phyloP scores from a whole-genome alignment of 352 stramenopile genomes.

The Phytophthora chlamydospora region DNA sequence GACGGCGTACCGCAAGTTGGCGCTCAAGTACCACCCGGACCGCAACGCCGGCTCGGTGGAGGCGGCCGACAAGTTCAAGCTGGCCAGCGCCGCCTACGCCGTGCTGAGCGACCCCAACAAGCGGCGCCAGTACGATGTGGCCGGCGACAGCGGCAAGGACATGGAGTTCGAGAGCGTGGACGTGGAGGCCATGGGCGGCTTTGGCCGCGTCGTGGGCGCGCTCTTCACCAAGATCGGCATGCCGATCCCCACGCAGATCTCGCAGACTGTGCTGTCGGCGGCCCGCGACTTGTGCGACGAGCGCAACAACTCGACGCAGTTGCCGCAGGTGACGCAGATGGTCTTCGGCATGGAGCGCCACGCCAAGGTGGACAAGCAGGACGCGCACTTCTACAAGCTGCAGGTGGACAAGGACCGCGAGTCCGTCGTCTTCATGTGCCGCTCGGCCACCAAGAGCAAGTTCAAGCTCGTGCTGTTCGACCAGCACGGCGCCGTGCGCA shows the following conservation, averaged over 20 bases:
- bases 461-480: constrained; percentile 92
- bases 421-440: constrained; percentile 84
- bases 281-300: constrained; percentile 79
- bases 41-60: constrained; percentile 82
- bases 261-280: constrained; percentile 79
- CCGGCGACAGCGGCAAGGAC: constrained; percentile 72
- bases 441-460: constrained; percentile 84
- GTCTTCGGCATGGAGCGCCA: constrained; percentile 75
- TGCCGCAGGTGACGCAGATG: constrained; percentile 66
- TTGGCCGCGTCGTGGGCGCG: constrained; percentile 82
- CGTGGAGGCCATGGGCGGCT: constrained; percentile 84
- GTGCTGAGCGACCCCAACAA: constrained; percentile 90
- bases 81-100: constrained; percentile 85
- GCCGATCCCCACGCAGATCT: constrained; percentile 89
- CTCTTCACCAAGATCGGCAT: constrained; percentile 91
- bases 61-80: constrained; percentile 86
- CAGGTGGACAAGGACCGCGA: constrained; percentile 73
- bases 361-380: constrained; percentile 87
- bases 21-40: constrained; percentile 91
- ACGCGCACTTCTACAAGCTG: constrained; percentile 88
- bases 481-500: constrained; percentile 71
- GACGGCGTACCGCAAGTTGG: constrained; percentile 87
- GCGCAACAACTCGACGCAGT: constrained; percentile 67
- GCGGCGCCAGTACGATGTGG: constrained; percentile 85
- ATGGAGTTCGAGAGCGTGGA: constrained; percentile 85